phyloP scores from a whole-genome alignment of 129 eudicot species.

The Tagetes erecta region DNA sequence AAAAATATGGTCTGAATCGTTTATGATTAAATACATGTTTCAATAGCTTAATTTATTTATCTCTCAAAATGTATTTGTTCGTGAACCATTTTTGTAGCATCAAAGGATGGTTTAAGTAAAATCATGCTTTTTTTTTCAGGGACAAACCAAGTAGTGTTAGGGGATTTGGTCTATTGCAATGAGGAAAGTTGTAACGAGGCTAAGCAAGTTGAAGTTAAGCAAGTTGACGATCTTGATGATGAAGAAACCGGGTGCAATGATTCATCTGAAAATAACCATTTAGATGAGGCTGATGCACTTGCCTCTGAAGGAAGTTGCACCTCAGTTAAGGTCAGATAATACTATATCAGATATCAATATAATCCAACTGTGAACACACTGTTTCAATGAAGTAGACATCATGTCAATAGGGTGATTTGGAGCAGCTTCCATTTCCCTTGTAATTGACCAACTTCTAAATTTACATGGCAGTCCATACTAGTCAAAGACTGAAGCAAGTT shows the following conservation, averaged over 20 bases:
- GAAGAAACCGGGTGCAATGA: slow-evolving; percentile 47
- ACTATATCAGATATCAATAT: slow-evolving; percentile 2
- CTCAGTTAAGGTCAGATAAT: slow-evolving; percentile 64
- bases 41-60: background rate
- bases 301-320: slow-evolving; percentile 44
- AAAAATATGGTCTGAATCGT: slow-evolving; percentile 59
- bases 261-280: slow-evolving; percentile 35
- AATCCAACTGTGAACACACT: slow-evolving; percentile 5
- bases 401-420: background rate
- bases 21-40: background rate
- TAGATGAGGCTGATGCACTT: slow-evolving; percentile 59
- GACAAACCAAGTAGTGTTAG: slow-evolving; percentile 61
- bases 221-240: slow-evolving; percentile 37
- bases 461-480: background rate
- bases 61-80: background rate
- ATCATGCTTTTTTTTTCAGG: slow-evolving; percentile 43
- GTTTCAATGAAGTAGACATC: background rate
- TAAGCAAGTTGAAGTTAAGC: slow-evolving; percentile 31
- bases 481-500: background rate
- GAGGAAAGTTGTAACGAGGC: slow-evolving; percentile 43
- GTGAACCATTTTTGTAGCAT: background rate
- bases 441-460: background rate
- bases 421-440: background rate
- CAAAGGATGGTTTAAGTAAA: background rate
- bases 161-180: slow-evolving; percentile 80